Evolutionary conservation across 495 filamentous ascomycete species (phyloP), one percentile per base, ranked within the genome.

Genomic region (Neurospora sp.): DNA sequence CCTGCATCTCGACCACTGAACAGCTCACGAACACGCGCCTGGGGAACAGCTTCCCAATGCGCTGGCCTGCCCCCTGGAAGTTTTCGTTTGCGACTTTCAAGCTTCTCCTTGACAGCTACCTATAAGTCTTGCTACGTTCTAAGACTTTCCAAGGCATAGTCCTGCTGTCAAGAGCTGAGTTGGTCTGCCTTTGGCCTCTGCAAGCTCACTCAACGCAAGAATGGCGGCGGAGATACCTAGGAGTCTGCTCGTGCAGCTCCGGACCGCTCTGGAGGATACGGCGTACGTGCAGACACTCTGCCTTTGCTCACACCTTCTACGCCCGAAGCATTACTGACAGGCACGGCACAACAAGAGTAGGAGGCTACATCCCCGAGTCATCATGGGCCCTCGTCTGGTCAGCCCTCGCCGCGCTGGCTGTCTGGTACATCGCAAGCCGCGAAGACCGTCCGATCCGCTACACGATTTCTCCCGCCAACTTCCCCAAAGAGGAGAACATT

Each of bases 401-500:
- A 35, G 71, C 74, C 11, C 35, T 84, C 18, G 79, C 76, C 35
- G 77, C 72, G 46, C 5, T 80, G 9, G 69, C 78, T 1, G 46
- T 84, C 71, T 76, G 76, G 72, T 80, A 79, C 69, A 75, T 80
- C 11, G 74, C 53, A 0, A 20, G 77, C 10, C 75, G 77, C 65
- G 77, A 78, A 69, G 80, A 80, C 69, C 74, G 71, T 68, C 82
- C 85, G 9, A 78, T 81, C 20, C 78, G 74, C 8, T 86, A 86
- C 77, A 76, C 71, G 18, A 78, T 86, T 20, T 78, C 82, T 9
- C 70, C 78, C 14, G 83, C 82, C 14, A 82, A 81, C 74, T 48
- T 76, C 9, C 81, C 82, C 20, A 82, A 83, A 81, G 81, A 86
- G 8, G 86, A 87, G 11, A 86, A 88, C 77, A 85, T 89, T 7